Percentiles rank a stretch among this genome's conserved stretches.
Evolutionary conservation across 2,329 filamentous ascomycete species (phyloP).

Genomic region (Arthrobotrys entomopaga): DNA sequence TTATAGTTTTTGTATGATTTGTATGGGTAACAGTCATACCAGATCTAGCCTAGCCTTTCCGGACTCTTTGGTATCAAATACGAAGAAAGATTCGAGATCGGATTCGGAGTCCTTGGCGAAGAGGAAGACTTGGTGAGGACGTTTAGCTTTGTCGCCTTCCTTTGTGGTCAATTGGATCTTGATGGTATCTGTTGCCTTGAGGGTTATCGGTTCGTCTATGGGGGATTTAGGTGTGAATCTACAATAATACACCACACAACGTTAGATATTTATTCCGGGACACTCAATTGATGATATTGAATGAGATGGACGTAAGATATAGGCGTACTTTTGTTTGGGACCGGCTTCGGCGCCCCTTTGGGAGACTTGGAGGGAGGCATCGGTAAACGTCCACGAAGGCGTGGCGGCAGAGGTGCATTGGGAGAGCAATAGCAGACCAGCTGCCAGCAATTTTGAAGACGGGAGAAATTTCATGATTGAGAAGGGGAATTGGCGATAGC

Average conservation of each 20-base stretch:
- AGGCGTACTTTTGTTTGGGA: conserved; percentile 35
- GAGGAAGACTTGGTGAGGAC: conserved; percentile 93
- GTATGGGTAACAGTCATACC: conserved; percentile 66
- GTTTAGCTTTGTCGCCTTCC: conserved; percentile 80
- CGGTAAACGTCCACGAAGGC: conserved; percentile 38
- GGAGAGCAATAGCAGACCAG: conserved; percentile 51
- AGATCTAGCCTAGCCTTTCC: conserved; percentile 87
- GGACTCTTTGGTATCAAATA: conserved; percentile 79
- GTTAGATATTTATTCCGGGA: background rate
- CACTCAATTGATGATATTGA: conserved; percentile 1
- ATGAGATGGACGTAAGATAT: background rate
- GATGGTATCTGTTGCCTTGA: conserved; percentile 77
- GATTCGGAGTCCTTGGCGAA: conserved; percentile 78
- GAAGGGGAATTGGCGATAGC: background rate
- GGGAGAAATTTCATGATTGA: conserved; percentile 33
- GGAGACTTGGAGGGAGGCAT: conserved; percentile 46
- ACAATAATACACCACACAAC: background rate
- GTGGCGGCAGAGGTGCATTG: conserved; percentile 17
- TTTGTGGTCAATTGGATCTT: conserved; percentile 84
- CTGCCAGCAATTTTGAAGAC: conserved; percentile 42
- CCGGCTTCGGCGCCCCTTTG: conserved; percentile 46
- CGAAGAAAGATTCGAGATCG: conserved; percentile 86
- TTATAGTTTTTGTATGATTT: background rate
- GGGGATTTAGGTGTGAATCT: conserved; percentile 72
- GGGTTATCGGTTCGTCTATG: conserved; percentile 71